These are phyloP conservation scores for Gentiana dahurica DNA, from an alignment of 257 asterid species.

Conservation along the genomic window DNA sequence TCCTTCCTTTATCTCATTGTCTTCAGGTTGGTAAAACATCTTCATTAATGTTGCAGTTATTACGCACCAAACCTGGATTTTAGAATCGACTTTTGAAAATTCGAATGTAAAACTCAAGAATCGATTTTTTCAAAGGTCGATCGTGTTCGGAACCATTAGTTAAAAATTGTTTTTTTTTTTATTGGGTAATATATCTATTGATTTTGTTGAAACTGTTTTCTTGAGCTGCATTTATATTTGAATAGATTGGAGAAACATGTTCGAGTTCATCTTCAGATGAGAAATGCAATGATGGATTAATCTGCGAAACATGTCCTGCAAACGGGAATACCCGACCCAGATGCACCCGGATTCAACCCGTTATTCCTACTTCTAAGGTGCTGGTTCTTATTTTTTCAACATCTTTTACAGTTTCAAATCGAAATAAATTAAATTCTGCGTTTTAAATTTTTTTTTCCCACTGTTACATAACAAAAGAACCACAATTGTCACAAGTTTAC, in stretches of 20 bases:
- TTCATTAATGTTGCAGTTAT: background rate
- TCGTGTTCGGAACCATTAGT: too few relatives aligned
- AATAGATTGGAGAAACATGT: conserved; percentile 71
- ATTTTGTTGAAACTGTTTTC: background rate
- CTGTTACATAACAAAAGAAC: background rate
- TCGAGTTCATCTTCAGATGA: conserved; percentile 20
- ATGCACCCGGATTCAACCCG: conserved; percentile 60
- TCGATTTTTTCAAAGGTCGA: too few relatives aligned
- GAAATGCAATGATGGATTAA: conserved; percentile 49
- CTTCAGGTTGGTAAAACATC: conserved; percentile 30
- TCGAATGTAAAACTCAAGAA: too few relatives aligned
- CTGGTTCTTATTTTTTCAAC: background rate
- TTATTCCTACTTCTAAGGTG: conserved; percentile 53
- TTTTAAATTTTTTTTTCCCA: background rate
- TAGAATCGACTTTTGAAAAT: too few relatives aligned
- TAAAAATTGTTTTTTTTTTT: too few relatives aligned
- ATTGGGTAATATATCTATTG: background rate
- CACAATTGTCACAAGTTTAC: too few relatives aligned
- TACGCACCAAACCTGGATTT: too few relatives aligned
- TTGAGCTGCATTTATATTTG: background rate
- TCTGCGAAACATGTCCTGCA: conserved; percentile 54
- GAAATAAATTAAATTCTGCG: background rate
- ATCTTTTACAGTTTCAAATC: background rate
- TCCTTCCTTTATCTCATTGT: conserved; percentile 27
- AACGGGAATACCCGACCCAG: conserved; percentile 73